Evolutionary conservation across 371 early-diverging fungal genomes (phyloP), one percentile per base, ranked within the genome.

Genomic region (Mucor sp.): DNA sequence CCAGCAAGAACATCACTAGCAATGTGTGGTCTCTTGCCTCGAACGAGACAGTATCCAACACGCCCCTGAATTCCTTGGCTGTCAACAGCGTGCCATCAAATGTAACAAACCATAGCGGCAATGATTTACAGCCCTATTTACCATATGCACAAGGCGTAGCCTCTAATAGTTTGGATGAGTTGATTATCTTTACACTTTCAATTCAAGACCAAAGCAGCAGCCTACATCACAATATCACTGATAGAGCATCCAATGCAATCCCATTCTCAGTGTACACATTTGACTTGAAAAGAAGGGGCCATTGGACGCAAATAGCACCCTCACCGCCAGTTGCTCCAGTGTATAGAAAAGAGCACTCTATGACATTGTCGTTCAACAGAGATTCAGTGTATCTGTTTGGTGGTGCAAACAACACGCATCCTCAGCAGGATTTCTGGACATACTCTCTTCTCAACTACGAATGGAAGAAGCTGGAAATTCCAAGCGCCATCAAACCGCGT

Each of bases 341-440:
- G 12, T 33, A 58, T 28, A 60, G 61, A 44, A 43, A 48, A 28
- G 33, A 67, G 17, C 39, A 57, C 43, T 48, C 71, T 11, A 30
- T 63, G 9, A 27, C 63, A 39, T 47, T 41, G 32, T 27, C 47
- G 7, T 12, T 11, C 0, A 55, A n/a, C 19, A 41, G 27, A 8
- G 5, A 44, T 8, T 15, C 23, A 19, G 60, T 60, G 21, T 63
- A 63, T 33, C 23, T 71, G 9, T 58, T 63, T 14, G 71, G 71
- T 19, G 71, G 71, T 14, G 35, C 23, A 6, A 41, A 67, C 61
- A 37, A 14, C 12, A 55, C 25, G 1, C 23, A 14, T 3, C 9
- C 41, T 25, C 65, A 65, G 21, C 58, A 67, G 23, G 68, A 67
- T 62, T 56, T 62, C 37, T 67, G 62, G 62, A 14, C 15, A 1